Evolutionary conservation across 2,329 filamentous ascomycete genomes (phyloP), one percentile per base, ranked within the genome.

Genomic region (Botrytis tulipae): DNA sequence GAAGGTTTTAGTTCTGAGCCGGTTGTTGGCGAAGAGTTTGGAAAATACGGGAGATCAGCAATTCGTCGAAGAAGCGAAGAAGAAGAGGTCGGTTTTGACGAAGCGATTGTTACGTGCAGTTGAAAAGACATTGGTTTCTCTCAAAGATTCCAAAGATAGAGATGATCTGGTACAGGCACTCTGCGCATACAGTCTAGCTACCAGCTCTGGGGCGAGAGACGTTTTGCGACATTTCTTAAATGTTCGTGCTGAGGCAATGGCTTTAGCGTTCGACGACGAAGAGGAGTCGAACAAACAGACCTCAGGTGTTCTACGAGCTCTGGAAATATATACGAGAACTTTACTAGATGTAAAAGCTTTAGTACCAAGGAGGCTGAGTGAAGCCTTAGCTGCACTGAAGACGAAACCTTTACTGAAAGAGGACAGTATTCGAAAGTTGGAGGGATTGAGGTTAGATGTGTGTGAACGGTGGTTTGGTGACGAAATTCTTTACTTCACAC

Each of bases 401-500:
- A 86, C 87, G 70, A 87, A 87, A 12, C 89, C 91, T 0, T 84
- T 98, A 20, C 83, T 98, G 4, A 88, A 89, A n/a, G 93, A 97
- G 80, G 82, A 86, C 1, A 86, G 90, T 1, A 84, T 98, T 29
- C 86, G 87, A 71, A 83, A 84, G 1, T 82, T 96, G 1, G 89
- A 93, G 76, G 91, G 91, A 25, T 83, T 97, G 20, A 89, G 92
- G 51, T 84, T 98, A 40, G 94, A 97, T 79, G 83, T 96, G 16
- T 90, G 93, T 78, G 89, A 91, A 76, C 87, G 87, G 32, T 97
- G 94, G 92, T 92, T 96, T 75, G 88, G 92, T 29, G 90, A 94
- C 12, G 93, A 97, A 74, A 92, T 97, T 60, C 89, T 89, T 65
- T 92, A 92, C 76, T 98, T 97, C 80, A 95, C 91, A 0, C 95